Evolutionary conservation across 202 grass and related monocot genomes (phyloP), one percentile per base, ranked within the genome.

Genomic region (Bolboschoenoplectus hybrid): DNA sequence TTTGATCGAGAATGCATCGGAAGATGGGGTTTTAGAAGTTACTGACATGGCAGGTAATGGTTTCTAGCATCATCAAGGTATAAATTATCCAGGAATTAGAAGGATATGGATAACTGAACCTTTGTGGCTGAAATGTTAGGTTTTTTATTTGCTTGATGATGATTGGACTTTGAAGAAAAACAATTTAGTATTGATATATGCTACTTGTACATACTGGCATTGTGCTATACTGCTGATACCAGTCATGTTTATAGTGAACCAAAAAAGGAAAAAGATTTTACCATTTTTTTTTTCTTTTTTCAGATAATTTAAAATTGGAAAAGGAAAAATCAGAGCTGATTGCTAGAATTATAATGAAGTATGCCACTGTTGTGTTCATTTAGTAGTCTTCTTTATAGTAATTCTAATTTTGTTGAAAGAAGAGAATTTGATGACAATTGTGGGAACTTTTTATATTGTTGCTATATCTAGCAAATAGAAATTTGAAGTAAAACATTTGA

Each of bases 11-110:
- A 17, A 40, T 78, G 52, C 2, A 7, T 66, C 58, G 32, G 36
- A 83, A 55, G 44, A 84, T 69, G 81, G 13, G 6, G 49, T 70
- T 5, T 57, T 84, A 17, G 64, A 84, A 66, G 40, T 13, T 70
- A 39, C 45, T 84, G 81, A 26, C 9, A 32, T 53, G 47, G 17
- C 63, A 51, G 81, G 81, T 84, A 84, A 49, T 53, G 19, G 2
- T 52, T 82, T 67, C 7, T 49, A 56, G 14, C 36, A 7, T 72
- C 47, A n/a, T 26, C 26, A 26, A 26, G 26, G 26, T 26, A 26
- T 26, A 26, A 26, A 26, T 44, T 77, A 46, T 77, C 73, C 44
- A 64, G 8, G 20, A 64, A 64, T 64, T 26, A 64, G 10, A 14
- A 9, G 12, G 11, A 17, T 17, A 43, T 43, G 66, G 2, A 69